phyloP scores from a whole-genome alignment of 768 basidiomycete genomes.

The Rubroboletus pulcherrimus region DNA sequence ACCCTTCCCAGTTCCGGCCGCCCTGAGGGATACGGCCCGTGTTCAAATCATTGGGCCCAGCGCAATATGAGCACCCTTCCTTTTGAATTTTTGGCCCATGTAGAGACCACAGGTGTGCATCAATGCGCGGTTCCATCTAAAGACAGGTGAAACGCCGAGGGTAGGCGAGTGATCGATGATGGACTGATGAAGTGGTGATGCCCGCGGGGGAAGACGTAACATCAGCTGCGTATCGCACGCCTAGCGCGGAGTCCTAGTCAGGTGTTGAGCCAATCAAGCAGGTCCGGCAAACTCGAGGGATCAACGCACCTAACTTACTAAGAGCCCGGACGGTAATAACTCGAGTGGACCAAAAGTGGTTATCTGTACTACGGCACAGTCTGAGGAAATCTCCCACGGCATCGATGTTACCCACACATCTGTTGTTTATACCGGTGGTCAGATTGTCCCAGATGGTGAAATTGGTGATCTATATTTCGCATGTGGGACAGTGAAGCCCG shows the following conservation, averaged over 20 bases:
- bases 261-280: not conserved
- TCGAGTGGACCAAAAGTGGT: not conserved
- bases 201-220: not conserved
- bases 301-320: too few species aligned
- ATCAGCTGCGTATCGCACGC: not conserved
- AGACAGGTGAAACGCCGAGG: not conserved
- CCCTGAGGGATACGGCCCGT: not conserved
- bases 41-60: not conserved
- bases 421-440: not conserved
- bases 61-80: not conserved
- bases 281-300: not conserved
- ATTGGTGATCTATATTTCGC: conserved; percentile 32
- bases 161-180: not conserved
- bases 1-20: not conserved
- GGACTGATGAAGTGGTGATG: not conserved
- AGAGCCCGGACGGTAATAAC: too few species aligned
- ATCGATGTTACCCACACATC: not conserved
- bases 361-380: not conserved
- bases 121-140: not conserved
- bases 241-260: not conserved
- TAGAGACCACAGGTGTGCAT: not conserved
- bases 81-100: not conserved
- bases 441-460: conserved; percentile 47
- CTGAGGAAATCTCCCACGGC: not conserved
- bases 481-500: conserved; percentile 2